Base-by-base conservation (phyloP, 2,329 filamentous ascomycete species). In the Sphaerulina musiva region DNA sequence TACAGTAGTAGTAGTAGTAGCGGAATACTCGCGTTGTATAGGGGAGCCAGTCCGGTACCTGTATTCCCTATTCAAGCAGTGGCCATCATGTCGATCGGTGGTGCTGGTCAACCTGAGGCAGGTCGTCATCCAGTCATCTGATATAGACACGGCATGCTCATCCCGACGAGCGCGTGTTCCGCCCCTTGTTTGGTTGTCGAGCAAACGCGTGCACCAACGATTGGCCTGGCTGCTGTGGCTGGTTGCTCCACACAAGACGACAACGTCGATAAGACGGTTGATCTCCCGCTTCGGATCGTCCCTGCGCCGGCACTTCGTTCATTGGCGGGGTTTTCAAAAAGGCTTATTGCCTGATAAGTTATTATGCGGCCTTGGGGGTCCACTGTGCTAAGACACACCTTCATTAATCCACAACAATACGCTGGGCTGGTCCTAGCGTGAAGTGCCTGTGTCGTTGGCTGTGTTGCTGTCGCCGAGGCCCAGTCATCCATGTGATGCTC, bases 21-120 rank as follows among this genome's bases (percentile, higher is more conserved):
- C 32, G 41, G 51, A 55, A 46, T 54, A 23, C 46, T 31, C 26
- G 36, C 36, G 43, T 53, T 9, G 34, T 42, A 47, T 17, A 29
- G 51, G 41, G 38, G 36, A 32, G 20, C 20, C 20, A 20, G 20
- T 20, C 20, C 20, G 20, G 20, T 20, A 4, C 20, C 20, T 20
- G 20, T 20, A 20, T 20, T 20, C 20, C 20, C 20, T 23, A 5
- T 42, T n/a, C 40, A 11, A 14, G 48, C 48, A 39, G 44, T 44
- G 43, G 38, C 32, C 39, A 38, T 12, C 26, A 54, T 51, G 39
- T 32, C 34, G 47, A 50, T 54, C 53, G 34, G 34, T 41, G 11
- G 42, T 29, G 41, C 29, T n/a, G 42, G 38, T 53, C 36, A 48
- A 36, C 39, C 17, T 34, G 54, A 56, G 54, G 48, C 54, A 45